A percentile compares a stretch with the other conserved stretches of the same genome.
phyloP scores from a whole-genome alignment of 2,329 filamentous ascomycete genomes.

The Neonectria ditissima region DNA sequence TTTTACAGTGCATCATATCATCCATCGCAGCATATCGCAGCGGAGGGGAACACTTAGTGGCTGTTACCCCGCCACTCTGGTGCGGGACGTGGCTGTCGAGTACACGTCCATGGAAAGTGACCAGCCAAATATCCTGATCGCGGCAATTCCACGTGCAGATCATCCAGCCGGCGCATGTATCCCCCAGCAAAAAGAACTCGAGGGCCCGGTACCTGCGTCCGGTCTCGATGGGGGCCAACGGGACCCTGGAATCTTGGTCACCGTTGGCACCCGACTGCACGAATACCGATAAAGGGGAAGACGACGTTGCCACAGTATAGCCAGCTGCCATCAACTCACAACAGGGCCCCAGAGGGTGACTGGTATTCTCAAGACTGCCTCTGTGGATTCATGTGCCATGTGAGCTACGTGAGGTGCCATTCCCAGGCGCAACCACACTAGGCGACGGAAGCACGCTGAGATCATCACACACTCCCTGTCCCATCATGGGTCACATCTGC shows the following conservation, averaged over 20 bases:
- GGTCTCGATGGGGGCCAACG: not conserved
- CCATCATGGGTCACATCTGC: constrained; percentile 18
- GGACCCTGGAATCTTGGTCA: not conserved
- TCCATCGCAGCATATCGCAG: too few relatives aligned
- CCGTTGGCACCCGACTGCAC: not conserved
- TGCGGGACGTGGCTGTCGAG: not conserved
- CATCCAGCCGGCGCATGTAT: not conserved
- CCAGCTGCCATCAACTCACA: too few relatives aligned
- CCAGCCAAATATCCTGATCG: not conserved
- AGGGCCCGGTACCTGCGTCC: not conserved
- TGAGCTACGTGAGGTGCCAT: constrained; percentile 7
- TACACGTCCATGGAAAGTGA: not conserved
- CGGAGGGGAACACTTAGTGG: not conserved
- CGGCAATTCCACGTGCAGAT: not conserved
- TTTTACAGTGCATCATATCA: constrained; percentile 3
- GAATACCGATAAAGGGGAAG: not conserved
- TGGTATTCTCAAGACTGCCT: not conserved
- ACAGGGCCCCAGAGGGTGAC: not conserved
- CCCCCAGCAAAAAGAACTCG: too few relatives aligned
- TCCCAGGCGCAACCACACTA: constrained; percentile 1
- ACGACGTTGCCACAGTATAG: too few relatives aligned
- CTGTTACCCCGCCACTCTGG: not conserved
- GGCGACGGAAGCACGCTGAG: constrained; percentile 6
- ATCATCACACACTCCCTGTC: constrained; percentile 8
- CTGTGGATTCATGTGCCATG: constrained; percentile 1